These are phyloP conservation scores for Fusarium albosuccineum DNA, from an alignment of 2,329 filamentous ascomycete genomes.

Conservation along the genomic window DNA sequence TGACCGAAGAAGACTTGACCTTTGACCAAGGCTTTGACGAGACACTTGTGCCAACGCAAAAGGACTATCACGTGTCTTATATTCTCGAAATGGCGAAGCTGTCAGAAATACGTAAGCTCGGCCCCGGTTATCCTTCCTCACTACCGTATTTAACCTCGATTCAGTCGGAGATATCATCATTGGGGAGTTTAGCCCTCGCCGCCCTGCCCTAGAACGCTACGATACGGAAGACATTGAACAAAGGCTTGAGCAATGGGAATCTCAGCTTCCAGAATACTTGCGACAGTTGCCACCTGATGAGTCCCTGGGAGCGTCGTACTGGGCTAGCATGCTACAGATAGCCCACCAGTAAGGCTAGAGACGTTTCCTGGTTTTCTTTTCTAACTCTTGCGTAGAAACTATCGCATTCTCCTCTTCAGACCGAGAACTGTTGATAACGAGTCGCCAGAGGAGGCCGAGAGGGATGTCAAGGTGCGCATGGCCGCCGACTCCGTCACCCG, in stretches of 20 bases:
- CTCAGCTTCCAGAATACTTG: slow-evolving; percentile 13
- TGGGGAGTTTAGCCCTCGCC: slow-evolving; percentile 34
- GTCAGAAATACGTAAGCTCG: too few relatives aligned
- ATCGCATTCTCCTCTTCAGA: slow-evolving; percentile 29
- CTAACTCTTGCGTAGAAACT: background rate
- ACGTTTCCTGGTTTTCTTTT: rapidly evolving
- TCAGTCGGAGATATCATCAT: slow-evolving; percentile 38
- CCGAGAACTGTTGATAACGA: slow-evolving; percentile 12
- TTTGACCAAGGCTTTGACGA: too few relatives aligned
- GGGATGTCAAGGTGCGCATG: slow-evolving; percentile 13
- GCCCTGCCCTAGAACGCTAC: slow-evolving; percentile 9
- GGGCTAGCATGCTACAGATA: slow-evolving; percentile 31
- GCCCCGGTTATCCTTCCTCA: too few relatives aligned
- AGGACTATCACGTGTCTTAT: too few relatives aligned
- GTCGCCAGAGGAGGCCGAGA: slow-evolving; percentile 10
- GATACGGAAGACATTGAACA: background rate
- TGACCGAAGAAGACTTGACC: too few relatives aligned
- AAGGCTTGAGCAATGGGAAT: slow-evolving; percentile 27
- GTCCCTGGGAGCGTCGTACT: slow-evolving; percentile 22
- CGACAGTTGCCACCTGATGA: slow-evolving; percentile 17
- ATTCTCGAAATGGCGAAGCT: too few relatives aligned
- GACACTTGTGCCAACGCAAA: too few relatives aligned
- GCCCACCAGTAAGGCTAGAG: slow-evolving; percentile 29
- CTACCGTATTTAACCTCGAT: too few relatives aligned
- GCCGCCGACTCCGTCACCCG: slow-evolving; percentile 39